These are phyloP conservation scores for Globisporangium paroecandrum DNA, from an alignment of 352 stramenopile genomes.

Conservation along the genomic window DNA sequence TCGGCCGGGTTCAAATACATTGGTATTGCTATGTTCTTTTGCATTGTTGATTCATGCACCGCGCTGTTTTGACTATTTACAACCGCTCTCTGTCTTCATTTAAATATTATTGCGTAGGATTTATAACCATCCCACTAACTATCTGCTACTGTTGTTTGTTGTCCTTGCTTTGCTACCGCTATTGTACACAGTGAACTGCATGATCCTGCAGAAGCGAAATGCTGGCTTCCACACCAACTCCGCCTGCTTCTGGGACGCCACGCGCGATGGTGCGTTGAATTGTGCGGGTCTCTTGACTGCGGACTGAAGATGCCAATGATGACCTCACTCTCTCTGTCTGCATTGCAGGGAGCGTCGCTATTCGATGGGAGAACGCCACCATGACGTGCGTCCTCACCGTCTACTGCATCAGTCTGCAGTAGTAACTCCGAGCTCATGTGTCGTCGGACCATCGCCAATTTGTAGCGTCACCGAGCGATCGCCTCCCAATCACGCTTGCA, in stretches of 20 bases:
- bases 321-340: conserved; percentile 2
- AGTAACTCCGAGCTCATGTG: not conserved
- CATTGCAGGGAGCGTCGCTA: conserved; percentile 56
- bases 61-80: not conserved
- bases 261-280: conserved; percentile 65
- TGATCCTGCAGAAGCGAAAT: conserved; percentile 88
- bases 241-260: conserved; percentile 84
- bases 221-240: conserved; percentile 85
- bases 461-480: not conserved
- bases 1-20: conserved; percentile 89
- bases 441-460: not conserved
- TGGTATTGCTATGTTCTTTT: conserved; percentile 26
- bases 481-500: conserved; percentile 32
- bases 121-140: conserved; percentile 13
- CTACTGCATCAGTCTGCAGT: conserved; percentile 73
- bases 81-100: conserved; percentile 2
- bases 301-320: not conserved
- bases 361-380: conserved; percentile 72
- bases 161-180: not conserved
- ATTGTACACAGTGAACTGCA: conserved; percentile 68
- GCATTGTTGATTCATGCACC: not conserved
- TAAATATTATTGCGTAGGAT: conserved; percentile 12
- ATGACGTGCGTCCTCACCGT: conserved; percentile 72
- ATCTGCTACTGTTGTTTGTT: conserved; percentile 5
- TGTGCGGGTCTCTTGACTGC: not conserved